Conservation (phyloP, 1,284 basidiomycete species). For the Trametes sp. region DNA sequence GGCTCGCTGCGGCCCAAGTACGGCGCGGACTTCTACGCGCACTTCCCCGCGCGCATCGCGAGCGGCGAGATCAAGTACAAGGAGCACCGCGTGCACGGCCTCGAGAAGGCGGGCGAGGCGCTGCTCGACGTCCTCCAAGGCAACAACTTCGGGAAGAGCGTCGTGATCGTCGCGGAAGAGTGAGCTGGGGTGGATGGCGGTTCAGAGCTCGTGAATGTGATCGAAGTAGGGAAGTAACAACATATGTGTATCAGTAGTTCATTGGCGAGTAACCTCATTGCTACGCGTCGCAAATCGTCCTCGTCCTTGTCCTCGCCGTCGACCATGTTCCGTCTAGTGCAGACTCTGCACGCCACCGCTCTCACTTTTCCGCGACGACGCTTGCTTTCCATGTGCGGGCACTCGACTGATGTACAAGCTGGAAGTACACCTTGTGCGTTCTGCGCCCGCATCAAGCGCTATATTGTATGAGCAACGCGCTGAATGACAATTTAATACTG, state of each 20-base stretch:
- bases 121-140: slow-evolving; percentile 63
- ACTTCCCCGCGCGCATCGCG: slow-evolving; percentile 58
- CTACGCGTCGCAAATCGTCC: too few relatives aligned
- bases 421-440: too few relatives aligned
- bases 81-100: slow-evolving; percentile 59
- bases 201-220: neutral
- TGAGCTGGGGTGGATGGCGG: slow-evolving; percentile 11
- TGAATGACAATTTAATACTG: too few relatives aligned
- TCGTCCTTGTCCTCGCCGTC: too few relatives aligned
- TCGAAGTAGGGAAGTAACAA: neutral
- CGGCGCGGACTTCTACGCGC: slow-evolving; percentile 54
- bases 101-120: slow-evolving; percentile 60
- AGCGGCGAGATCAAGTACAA: slow-evolving; percentile 67
- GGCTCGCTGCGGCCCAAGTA: slow-evolving; percentile 49
- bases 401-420: too few relatives aligned
- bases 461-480: too few relatives aligned
- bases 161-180: slow-evolving; percentile 56
- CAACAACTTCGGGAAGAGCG: slow-evolving; percentile 64
- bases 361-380: too few relatives aligned
- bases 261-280: too few relatives aligned
- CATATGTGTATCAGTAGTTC: neutral
- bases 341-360: too few relatives aligned
- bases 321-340: too few relatives aligned
- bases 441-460: too few relatives aligned
- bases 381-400: too few relatives aligned